A percentile compares a stretch with the other conserved stretches of the same genome.
Evolutionary conservation across 2,329 filamentous ascomycete species (phyloP).

Genomic region (Diplocarpon mali): DNA sequence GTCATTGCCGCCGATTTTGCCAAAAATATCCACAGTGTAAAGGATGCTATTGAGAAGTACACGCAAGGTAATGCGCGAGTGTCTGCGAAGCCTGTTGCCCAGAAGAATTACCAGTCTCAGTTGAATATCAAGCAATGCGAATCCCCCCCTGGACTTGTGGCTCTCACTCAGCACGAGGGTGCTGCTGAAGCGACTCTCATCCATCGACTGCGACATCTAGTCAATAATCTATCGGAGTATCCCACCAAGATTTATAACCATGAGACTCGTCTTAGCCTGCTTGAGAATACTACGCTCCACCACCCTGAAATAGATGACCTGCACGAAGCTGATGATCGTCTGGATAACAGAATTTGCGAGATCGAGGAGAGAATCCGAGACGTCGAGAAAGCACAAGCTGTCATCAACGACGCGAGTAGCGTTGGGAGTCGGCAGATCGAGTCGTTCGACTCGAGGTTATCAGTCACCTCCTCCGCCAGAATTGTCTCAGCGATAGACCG

Average conservation of each 20-base stretch:
- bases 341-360: conserved; percentile 58
- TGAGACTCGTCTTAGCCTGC: conserved; percentile 51
- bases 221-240: conserved; percentile 17
- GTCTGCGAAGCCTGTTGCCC: conserved; percentile 5
- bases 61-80: conserved; percentile 10
- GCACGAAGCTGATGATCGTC: conserved; percentile 53
- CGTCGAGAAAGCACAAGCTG: conserved; percentile 43
- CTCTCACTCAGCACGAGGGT: conserved; percentile 4
- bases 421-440: conserved; percentile 14
- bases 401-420: conserved; percentile 24
- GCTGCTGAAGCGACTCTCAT: conserved; percentile 11
- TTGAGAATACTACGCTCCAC: conserved; percentile 62
- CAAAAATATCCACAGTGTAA: conserved; percentile 12
- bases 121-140: conserved; percentile 15
- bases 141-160: conserved; percentile 6
- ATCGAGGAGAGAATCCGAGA: conserved; percentile 54
- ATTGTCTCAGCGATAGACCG: conserved; percentile 27
- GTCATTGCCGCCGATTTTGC: conserved; percentile 9
- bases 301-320: conserved; percentile 57
- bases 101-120: conserved; percentile 9
- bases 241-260: conserved; percentile 31
- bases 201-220: conserved; percentile 16
- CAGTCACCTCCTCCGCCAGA: conserved; percentile 29
- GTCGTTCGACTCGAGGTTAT: conserved; percentile 26
- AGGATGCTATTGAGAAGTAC: conserved; percentile 15